Evolutionary conservation across 2,329 filamentous ascomycete species (phyloP), one percentile per base, ranked within the genome.

Genomic region (Lasiodiplodia sp.): DNA sequence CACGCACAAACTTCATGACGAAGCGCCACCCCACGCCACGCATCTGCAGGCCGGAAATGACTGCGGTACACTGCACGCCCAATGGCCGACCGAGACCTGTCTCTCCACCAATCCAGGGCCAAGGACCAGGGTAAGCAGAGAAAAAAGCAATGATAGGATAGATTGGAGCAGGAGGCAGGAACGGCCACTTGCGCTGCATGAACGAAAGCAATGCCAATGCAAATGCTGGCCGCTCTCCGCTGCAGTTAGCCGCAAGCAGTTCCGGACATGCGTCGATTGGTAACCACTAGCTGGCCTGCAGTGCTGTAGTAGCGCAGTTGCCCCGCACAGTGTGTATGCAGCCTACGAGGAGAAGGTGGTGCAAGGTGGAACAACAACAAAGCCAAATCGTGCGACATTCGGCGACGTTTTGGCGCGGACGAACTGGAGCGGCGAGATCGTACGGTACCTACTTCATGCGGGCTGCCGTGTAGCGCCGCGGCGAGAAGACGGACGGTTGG

Each of bases 371-470:
- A 64, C 60, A 47, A 64, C 5, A 28, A 44, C 28, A 16, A 63
- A 38, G 28, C 18, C 2, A 47, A 47, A 47, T 21, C 21, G 60
- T 64, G 60, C 60, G 44, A 64, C 60, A 18, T 64, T 64, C 60
- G 60, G 60, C 31, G 37, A 64, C 7, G 8, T 6, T 25, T 49
- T 53, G 25, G 55, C n/a, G 25, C 28, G 16, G n/a, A 16, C 28
- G 28, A 4, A 28, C 23, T 34, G 60, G 60, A 38, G 40, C 12
- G 58, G 28, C 38, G 47, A 28, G 21, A 52, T 64, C 31, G 60
- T 38, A 52, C 60, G 60, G 60, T 64, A 64, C 60, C 60, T 64
- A 52, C 60, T 38, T 64, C 44, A 52, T 52, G 60, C 60, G 40
- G 31, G 55, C 55, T 58, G 55, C 38, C 18, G 60, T 64, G 60